These are phyloP conservation scores for Acrocalymma vagum DNA, from an alignment of 2,329 filamentous ascomycete species.

Conservation along the genomic window DNA sequence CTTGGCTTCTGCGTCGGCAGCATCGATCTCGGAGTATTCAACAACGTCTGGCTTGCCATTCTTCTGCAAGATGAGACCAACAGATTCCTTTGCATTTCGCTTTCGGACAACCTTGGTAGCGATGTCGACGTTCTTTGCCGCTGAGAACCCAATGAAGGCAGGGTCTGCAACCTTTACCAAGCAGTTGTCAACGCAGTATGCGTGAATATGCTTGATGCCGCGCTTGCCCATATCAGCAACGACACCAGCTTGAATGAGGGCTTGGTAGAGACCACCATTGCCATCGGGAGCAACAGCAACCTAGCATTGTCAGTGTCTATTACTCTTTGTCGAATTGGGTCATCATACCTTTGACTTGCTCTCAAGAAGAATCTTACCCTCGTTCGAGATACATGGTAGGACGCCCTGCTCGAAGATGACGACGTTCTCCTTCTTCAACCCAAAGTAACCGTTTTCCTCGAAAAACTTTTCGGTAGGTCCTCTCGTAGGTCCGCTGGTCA, in stretches of 20 bases:
- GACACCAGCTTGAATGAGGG: slow-evolving; percentile 80
- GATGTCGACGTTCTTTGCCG: slow-evolving; percentile 88
- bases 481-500: slow-evolving; percentile 96
- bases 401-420: slow-evolving; percentile 97
- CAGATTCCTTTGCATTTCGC: slow-evolving; percentile 93
- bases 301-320: slow-evolving; percentile 43
- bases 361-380: slow-evolving; percentile 96
- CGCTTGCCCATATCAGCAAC: slow-evolving; percentile 88
- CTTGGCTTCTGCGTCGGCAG: slow-evolving; percentile 85
- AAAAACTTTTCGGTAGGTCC: slow-evolving; percentile 95
- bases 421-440: slow-evolving; percentile 84
- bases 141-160: slow-evolving; percentile 92
- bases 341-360: slow-evolving; percentile 75
- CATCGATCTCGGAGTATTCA: slow-evolving; percentile 97
- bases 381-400: slow-evolving; percentile 94
- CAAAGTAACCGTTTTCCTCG: slow-evolving; percentile 88
- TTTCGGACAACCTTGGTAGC: slow-evolving; percentile 99
- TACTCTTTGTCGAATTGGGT: neutral
- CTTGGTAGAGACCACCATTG: slow-evolving; percentile 96
- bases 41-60: slow-evolving; percentile 97
- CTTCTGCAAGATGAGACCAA: slow-evolving; percentile 92
- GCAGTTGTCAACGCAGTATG: slow-evolving; percentile 99
- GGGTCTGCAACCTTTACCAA: slow-evolving; percentile 99
- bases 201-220: slow-evolving; percentile 92
- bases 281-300: slow-evolving; percentile 95